Evolutionary conservation across 495 filamentous ascomycete species (phyloP).

Genomic region (Podospora bellae-mahoneyi): DNA sequence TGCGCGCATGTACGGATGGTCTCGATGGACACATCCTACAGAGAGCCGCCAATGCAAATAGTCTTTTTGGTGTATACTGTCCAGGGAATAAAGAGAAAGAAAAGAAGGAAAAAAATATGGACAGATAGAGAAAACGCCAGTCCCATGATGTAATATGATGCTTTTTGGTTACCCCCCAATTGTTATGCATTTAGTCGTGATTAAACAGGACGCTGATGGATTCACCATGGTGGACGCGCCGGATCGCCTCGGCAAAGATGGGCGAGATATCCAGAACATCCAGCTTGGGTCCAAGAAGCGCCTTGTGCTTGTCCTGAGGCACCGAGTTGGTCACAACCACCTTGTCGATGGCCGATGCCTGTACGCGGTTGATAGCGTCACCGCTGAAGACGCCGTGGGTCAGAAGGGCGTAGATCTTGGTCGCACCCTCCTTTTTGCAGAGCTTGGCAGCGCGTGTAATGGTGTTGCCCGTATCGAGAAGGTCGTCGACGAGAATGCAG

Average conservation of each 20-base stretch:
- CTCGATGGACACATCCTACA: constrained; percentile 11
- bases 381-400: constrained; percentile 94
- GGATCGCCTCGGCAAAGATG: constrained; percentile 96
- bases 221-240: constrained; percentile 95
- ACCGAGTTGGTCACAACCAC: constrained; percentile 94
- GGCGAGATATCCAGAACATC: constrained; percentile 88
- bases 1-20: constrained; percentile 11
- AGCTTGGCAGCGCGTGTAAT: constrained; percentile 95
- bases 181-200: constrained; percentile 59
- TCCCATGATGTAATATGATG: constrained; percentile 20
- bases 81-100: constrained; percentile 11
- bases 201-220: constrained; percentile 97
- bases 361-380: constrained; percentile 92
- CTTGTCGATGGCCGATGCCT: constrained; percentile 83
- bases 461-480: constrained; percentile 93
- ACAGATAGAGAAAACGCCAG: constrained; percentile 22
- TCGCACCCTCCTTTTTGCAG: constrained; percentile 88
- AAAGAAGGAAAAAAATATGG: constrained; percentile 8
- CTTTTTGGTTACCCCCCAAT: constrained; percentile 19
- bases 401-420: constrained; percentile 81
- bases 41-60: constrained; percentile 30
- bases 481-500: constrained; percentile 88
- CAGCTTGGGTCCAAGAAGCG: constrained; percentile 69
- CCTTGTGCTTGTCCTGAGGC: constrained; percentile 74
- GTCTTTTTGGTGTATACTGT: constrained; percentile 25